Conservation (phyloP, 2,329 filamentous ascomycete species). For the Botrytis byssoidea region DNA sequence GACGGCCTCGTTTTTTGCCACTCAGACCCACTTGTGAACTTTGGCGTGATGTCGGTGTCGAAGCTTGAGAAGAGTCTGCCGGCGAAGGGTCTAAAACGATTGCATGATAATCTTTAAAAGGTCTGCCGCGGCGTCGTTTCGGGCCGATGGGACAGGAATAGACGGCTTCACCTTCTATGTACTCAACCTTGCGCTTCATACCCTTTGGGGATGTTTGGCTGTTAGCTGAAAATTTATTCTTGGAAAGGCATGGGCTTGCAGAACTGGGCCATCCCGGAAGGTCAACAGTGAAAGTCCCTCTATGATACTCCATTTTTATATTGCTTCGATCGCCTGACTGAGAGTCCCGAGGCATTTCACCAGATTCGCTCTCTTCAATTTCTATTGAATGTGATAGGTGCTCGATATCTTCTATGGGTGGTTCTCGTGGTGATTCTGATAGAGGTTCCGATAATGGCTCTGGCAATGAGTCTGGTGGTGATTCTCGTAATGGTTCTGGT, state of each 20-base stretch:
- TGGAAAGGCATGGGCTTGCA: not conserved
- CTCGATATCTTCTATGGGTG: not conserved
- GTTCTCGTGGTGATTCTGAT: too few species aligned
- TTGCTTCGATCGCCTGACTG: too few species aligned
- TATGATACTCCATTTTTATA: not conserved
- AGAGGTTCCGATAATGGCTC: not conserved
- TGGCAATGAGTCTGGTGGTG: too few species aligned
- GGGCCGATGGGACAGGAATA: not conserved
- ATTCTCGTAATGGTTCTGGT: not conserved
- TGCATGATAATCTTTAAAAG: not conserved
- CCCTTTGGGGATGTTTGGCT: not conserved
- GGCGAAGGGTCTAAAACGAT: not conserved
- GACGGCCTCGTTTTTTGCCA: slow-evolving; percentile 3
- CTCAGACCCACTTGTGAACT: not conserved
- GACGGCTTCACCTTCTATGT: not conserved
- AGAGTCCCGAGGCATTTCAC: not conserved
- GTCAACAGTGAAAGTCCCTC: not conserved
- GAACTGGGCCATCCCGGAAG: not conserved
- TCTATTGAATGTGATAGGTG: not conserved
- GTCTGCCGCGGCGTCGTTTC: slow-evolving; percentile 8
- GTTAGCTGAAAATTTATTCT: not conserved
- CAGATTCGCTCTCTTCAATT: not conserved
- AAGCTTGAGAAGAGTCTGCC: not conserved
- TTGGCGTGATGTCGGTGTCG: not conserved
- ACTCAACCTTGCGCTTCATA: not conserved